Evolutionary conservation across 768 basidiomycete genomes (phyloP).

Genomic region (Mycena latifolia): DNA sequence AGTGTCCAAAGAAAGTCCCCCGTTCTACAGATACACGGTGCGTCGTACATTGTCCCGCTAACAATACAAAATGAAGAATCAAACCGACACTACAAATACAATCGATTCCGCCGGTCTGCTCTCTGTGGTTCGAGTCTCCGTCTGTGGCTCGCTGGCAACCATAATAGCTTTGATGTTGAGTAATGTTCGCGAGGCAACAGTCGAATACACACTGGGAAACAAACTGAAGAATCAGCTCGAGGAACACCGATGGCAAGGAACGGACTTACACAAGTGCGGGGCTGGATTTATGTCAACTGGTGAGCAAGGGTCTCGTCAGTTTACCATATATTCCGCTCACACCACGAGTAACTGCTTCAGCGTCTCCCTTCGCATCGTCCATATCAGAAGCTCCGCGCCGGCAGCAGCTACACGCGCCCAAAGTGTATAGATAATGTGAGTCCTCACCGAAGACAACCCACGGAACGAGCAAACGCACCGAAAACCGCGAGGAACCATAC

Average conservation of each 20-base stretch:
- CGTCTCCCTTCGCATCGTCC: constrained; percentile 22
- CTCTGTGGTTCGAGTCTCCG: background rate
- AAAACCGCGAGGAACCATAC: background rate
- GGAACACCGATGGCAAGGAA: background rate
- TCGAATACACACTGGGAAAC: constrained; percentile 18
- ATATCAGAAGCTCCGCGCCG: constrained; percentile 15
- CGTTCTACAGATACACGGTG: no score
- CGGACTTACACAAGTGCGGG: constrained; percentile 8
- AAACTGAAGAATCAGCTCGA: no score
- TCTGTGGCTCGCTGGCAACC: background rate
- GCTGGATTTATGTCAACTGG: constrained; percentile 1
- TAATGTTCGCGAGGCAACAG: constrained; percentile 9
- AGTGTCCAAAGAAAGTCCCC: no score
- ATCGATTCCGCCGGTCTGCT: no score
- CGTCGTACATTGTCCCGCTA: no score
- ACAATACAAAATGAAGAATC: no score
- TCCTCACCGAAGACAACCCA: no score
- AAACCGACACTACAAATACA: no score
- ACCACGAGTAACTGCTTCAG: constrained; percentile 24
- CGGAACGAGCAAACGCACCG: no score
- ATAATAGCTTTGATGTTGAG: constrained; percentile 22
- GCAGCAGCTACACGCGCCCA: constrained; percentile 2
- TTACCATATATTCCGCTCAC: background rate
- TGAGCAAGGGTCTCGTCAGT: background rate
- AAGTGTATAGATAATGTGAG: no score